phyloP scores from a whole-genome alignment of 1,284 basidiomycete genomes.

The Ceratobasidium sp. region DNA sequence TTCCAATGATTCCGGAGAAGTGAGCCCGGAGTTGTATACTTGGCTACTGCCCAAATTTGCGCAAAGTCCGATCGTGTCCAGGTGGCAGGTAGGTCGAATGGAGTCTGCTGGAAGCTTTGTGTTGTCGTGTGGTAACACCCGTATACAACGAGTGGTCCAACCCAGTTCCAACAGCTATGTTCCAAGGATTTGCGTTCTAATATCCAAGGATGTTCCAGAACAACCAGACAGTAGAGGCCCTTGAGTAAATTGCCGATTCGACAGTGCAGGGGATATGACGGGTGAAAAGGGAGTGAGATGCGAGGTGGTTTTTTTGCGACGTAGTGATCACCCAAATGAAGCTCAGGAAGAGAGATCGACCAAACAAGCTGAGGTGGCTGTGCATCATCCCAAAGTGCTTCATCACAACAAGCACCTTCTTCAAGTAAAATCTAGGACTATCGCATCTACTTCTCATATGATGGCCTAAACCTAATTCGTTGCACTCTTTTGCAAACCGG shows the following conservation, averaged over 20 bases:
- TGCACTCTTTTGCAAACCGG: no score
- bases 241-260: background rate
- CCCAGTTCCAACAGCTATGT: background rate
- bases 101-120: background rate
- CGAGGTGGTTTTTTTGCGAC: background rate
- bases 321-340: conserved; percentile 41
- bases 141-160: background rate
- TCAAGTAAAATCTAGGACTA: background rate
- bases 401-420: background rate
- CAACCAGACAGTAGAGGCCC: background rate
- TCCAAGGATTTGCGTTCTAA: background rate
- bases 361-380: conserved; percentile 27
- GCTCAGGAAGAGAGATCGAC: conserved; percentile 16
- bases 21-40: no score
- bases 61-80: background rate
- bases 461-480: no score
- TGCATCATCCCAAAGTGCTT: background rate
- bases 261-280: background rate
- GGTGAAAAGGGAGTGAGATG: background rate
- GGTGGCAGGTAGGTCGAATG: background rate
- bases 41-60: background rate
- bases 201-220: background rate
- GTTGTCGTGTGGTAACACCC: background rate
- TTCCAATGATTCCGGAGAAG: no score
- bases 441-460: no score